Conservation (phyloP, 2,329 filamentous ascomycete genomes). For the Scedosporium minutisporum region DNA sequence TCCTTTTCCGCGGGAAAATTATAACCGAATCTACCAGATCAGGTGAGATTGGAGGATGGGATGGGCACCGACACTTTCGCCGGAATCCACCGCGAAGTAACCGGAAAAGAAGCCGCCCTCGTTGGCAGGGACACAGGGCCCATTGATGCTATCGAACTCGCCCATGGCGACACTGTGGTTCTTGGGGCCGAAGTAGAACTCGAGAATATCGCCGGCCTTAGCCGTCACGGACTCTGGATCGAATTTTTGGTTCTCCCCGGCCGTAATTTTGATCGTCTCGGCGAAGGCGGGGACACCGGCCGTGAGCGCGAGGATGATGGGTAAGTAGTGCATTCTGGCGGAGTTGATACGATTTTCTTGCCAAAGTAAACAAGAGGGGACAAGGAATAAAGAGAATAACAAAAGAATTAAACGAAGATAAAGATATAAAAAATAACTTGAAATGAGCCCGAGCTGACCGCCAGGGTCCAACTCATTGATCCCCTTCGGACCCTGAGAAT, state of each 20-base stretch:
- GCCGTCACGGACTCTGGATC: conserved; percentile 32
- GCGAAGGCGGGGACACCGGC: conserved; percentile 12
- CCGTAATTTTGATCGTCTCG: conserved; percentile 24
- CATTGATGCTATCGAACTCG: conserved; percentile 27
- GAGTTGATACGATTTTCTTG: background rate
- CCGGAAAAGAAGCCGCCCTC: conserved; percentile 6
- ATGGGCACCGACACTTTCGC: conserved; percentile 1
- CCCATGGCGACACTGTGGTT: conserved; percentile 41
- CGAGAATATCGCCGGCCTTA: conserved; percentile 35
- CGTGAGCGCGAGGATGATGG: conserved; percentile 5
- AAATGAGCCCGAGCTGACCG: too few species aligned
- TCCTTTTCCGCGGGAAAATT: background rate
- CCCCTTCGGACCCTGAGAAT: too few species aligned
- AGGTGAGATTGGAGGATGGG: background rate
- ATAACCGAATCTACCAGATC: background rate
- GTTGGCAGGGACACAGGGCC: conserved; percentile 25
- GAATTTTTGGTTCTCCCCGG: conserved; percentile 30
- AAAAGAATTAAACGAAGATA: background rate
- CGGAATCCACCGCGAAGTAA: background rate
- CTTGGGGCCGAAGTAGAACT: conserved; percentile 42
- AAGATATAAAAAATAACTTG: too few species aligned
- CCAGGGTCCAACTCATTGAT: too few species aligned
- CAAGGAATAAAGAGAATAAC: background rate
- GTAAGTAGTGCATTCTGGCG: background rate
- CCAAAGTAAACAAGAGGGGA: background rate